Conservation (phyloP, 345 rosid species). For the Acer yangbiense region DNA sequence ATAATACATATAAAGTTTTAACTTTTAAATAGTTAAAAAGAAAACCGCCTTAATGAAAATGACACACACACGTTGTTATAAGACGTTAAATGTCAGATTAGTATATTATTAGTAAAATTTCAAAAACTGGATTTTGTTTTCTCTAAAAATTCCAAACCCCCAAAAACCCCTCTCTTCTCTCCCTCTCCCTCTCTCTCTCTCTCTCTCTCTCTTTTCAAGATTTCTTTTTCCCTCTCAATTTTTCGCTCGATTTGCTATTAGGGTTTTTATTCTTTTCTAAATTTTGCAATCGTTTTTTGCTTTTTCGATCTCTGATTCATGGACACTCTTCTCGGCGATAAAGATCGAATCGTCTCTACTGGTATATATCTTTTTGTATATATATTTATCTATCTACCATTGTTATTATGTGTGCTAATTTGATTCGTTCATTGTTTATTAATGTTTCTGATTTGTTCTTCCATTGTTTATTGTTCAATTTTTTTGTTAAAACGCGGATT, state of each 20-base stretch:
- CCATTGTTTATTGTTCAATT: neutral
- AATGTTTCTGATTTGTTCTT: neutral
- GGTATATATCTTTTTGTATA: slow-evolving; percentile 21
- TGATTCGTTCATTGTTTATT: neutral
- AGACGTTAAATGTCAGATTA: too few species aligned
- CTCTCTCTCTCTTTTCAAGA: neutral
- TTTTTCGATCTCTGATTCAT: slow-evolving; percentile 16
- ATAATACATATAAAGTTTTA: too few species aligned
- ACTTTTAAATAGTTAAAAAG: too few species aligned
- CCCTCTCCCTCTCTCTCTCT: neutral
- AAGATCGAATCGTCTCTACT: slow-evolving; percentile 36
- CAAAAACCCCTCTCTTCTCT: neutral
- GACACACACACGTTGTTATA: too few species aligned
- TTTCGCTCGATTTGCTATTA: slow-evolving; percentile 8
- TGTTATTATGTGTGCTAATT: neutral
- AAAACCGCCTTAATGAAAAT: too few species aligned
- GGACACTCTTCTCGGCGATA: slow-evolving; percentile 19
- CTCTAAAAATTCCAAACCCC: slow-evolving; percentile 16
- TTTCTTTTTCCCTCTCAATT: slow-evolving; percentile 21
- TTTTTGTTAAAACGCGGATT: neutral
- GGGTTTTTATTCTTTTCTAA: neutral
- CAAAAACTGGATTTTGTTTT: neutral
- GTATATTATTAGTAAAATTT: too few species aligned
- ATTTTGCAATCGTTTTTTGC: neutral
- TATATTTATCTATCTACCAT: neutral